These are phyloP conservation scores for Eimeria falciformis DNA, from an alignment of 169 alveolate species.

Conservation along the genomic window DNA sequence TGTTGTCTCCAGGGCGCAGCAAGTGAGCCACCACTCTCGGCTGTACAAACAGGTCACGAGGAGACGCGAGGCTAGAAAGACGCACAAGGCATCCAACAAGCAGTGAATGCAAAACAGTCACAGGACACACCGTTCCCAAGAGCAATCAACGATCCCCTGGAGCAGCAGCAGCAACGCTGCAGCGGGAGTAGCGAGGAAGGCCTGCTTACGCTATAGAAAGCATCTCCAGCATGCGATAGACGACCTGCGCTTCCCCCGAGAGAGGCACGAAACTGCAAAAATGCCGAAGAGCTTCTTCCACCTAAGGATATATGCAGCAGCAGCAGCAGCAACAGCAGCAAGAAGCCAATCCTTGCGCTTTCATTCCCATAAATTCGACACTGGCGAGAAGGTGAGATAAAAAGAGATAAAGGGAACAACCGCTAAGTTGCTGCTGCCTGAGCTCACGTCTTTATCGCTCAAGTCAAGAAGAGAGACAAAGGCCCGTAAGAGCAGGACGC, in stretches of 20 bases:
- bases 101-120: too few species aligned
- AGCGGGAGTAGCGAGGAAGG: not conserved
- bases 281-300: constrained; percentile 37
- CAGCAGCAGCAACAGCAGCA: not conserved
- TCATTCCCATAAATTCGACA: not conserved
- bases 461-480: constrained; percentile 4
- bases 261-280: not conserved
- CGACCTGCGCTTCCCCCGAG: constrained; percentile 15
- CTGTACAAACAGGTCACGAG: not conserved
- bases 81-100: too few species aligned
- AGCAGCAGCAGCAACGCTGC: not conserved
- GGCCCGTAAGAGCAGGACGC: not conserved
- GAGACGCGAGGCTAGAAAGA: not conserved
- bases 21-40: not conserved
- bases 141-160: too few species aligned
- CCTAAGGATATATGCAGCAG: not conserved
- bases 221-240: constrained; percentile 20
- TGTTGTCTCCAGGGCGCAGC: not conserved
- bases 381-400: not conserved
- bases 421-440: not conserved
- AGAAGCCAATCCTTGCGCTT: not conserved
- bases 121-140: too few species aligned
- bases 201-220: not conserved
- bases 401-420: not conserved
- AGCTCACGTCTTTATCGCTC: not conserved